Percentiles rank a stretch among this genome's conserved stretches.
These are phyloP conservation scores for Conringia planisiliqua DNA, from an alignment of 345 rosid genomes.

Conservation along the genomic window DNA sequence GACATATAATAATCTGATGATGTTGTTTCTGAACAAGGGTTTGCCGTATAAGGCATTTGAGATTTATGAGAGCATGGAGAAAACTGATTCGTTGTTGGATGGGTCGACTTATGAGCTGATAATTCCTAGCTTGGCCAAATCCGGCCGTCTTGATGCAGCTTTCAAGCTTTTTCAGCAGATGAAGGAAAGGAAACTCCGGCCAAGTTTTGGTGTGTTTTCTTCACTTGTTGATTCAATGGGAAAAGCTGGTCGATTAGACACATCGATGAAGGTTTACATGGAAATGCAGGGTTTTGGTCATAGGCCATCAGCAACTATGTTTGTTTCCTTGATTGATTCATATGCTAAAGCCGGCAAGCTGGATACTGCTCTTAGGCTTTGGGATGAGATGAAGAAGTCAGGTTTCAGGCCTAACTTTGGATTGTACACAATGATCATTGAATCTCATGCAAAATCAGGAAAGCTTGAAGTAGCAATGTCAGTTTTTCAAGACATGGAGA, in stretches of 20 bases:
- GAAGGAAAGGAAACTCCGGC: slow-evolving; percentile 68
- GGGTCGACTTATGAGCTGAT: slow-evolving; percentile 82
- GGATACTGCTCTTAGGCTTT: slow-evolving; percentile 75
- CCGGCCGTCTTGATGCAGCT: slow-evolving; percentile 96
- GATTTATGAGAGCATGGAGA: slow-evolving; percentile 94
- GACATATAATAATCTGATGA: slow-evolving; percentile 74
- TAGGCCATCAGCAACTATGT: slow-evolving; percentile 80
- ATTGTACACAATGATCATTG: slow-evolving; percentile 74
- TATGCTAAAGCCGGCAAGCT: slow-evolving; percentile 90
- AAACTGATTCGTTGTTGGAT: slow-evolving; percentile 62
- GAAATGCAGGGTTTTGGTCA: slow-evolving; percentile 80
- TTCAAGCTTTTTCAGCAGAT: slow-evolving; percentile 86
- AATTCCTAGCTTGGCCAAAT: slow-evolving; percentile 88
- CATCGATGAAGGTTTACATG: slow-evolving; percentile 85
- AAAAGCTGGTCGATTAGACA: slow-evolving; percentile 92
- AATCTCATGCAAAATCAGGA: slow-evolving; percentile 95
- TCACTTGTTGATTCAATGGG: slow-evolving; percentile 96
- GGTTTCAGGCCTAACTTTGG: slow-evolving; percentile 92
- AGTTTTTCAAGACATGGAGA: slow-evolving; percentile 83
- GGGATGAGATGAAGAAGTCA: slow-evolving; percentile 89
- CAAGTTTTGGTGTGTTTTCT: slow-evolving; percentile 61
- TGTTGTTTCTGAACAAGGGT: slow-evolving; percentile 78
- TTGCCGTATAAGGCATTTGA: slow-evolving; percentile 93
- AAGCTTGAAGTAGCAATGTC: slow-evolving; percentile 93
- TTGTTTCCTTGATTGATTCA: slow-evolving; percentile 82